phyloP scores from a whole-genome alignment of 257 asterid genomes.

The Capsicum chinense region DNA sequence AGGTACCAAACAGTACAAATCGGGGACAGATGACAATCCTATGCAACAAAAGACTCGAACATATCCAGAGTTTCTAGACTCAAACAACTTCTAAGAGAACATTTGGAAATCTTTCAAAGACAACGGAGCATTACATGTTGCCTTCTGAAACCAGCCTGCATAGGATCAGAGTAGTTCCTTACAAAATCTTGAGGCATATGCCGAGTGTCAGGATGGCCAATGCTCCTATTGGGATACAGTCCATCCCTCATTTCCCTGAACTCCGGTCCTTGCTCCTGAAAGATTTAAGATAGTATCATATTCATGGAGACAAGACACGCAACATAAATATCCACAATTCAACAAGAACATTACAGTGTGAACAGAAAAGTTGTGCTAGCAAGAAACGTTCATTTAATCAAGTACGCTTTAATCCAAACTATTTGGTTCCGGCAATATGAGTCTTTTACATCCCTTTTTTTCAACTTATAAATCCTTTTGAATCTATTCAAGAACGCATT shows the following conservation, averaged over 20 bases:
- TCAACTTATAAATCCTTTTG: background rate
- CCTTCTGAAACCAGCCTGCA: constrained; percentile 66
- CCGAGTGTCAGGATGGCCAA: constrained; percentile 56
- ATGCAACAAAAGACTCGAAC: constrained; percentile 5
- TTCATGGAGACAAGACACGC: constrained; percentile 4
- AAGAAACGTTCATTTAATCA: constrained; percentile 26
- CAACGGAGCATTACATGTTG: constrained; percentile 55
- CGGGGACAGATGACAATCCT: background rate
- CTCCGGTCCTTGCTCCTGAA: constrained; percentile 72
- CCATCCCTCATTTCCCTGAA: constrained; percentile 59
- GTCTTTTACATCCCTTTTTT: background rate
- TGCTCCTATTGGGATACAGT: constrained; percentile 57
- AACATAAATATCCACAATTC: constrained; percentile 15
- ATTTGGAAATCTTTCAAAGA: constrained; percentile 23
- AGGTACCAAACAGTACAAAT: constrained; percentile 7
- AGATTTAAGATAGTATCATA: constrained; percentile 30
- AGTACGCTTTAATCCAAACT: background rate
- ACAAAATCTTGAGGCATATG: constrained; percentile 66
- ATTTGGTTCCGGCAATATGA: background rate
- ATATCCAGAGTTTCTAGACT: background rate
- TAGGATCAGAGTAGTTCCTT: constrained; percentile 54
- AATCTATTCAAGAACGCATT: constrained; percentile 11
- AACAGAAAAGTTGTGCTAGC: background rate
- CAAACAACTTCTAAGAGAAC: background rate
- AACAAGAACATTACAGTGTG: constrained; percentile 18